Evolutionary conservation across 2,329 filamentous ascomycete species (phyloP), one percentile per base, ranked within the genome.

Genomic region (Curvularia hawaiiensis): DNA sequence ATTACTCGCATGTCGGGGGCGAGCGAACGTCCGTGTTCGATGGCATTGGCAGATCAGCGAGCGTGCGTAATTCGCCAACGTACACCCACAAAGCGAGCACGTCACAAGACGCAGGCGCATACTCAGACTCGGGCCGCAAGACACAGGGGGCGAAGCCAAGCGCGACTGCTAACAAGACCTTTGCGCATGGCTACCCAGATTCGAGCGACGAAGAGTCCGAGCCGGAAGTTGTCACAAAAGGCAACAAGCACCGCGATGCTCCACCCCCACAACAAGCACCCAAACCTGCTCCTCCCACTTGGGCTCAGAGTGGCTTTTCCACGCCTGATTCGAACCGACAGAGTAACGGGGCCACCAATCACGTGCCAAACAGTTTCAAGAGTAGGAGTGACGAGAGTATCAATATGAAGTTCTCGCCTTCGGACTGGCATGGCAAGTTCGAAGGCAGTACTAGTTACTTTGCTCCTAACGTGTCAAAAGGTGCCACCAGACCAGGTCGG

Each of bases 21-120:
- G 85, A 88, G 68, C 84, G 79, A 62, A 87, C 82, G 0, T 83
- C 83, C 54, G 79, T 86, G 64, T 80, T 80, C 39, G 80, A 83
- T 33, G 79, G 79, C 16, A 63, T 86, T 9, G 78, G 79, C 44
- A 79, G 83, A 44, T 84, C 84, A 52, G 75, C 81, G 12, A 87
- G 82, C 64, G 80, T 81, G 54, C 80, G 83, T 38, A 80, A 82
- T 63, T 79, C 82, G 2, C 79, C 81, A 8, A 74, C 64, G 12
- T 64, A 67, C 24, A 47, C 60, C 5, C 61, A 71, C 16, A 61
- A 70, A 33, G 62, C 65, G 2, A 64, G 54, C 24, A 58, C 68
- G 3, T 67, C 68, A 10, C 59, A 61, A 3, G 69, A 74, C 35
- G 46, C 59, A 12, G 70, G 69, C 2, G 67, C 63, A 3, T 66